Evolutionary conservation across 1,139 yeast species (phyloP), one percentile per base, ranked within the genome.

Genomic region (Magnusiomyces fungicola): DNA sequence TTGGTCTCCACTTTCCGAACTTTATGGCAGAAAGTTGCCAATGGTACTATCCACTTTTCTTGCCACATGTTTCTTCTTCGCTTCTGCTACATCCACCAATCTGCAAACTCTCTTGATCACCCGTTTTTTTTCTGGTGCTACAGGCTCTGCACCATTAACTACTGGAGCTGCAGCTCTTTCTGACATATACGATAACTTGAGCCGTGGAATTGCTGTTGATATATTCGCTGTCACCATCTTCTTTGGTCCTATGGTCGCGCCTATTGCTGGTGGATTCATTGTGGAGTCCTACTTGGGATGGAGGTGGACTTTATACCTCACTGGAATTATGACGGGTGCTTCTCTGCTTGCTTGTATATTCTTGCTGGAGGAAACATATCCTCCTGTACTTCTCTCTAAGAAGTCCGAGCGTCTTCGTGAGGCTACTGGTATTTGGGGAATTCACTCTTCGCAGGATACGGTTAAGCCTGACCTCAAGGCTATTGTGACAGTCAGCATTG

Each of bases 81-180:
- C 83, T 1, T 79, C 76, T 27, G 95, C 89, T 2, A 74, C 86
- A 9, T 86, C 85, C 32, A 74, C 83, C 61, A 81, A 86, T 59
- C 56, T 84, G 30, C 94, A 86, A 63, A 80, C 94, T 0, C 69
- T 85, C 52, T 65, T 86, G 71, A 66, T 86, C 43, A 77, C 87
- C 64, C 75, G 95, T 53, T 86, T 84, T 64, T 82, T 86, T 62
- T 79, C 80, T 34, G 95, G 95, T 39, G 73, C 80, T 56, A 66
- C 81, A 50, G 95, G 94, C 54, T 86, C 92, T 19, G 86, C 90
- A 7, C 85, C 92, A 0, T 65, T 87, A 61, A 92, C 85, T 21
- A 86, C 84, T 37, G 89, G 84, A 7, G 94, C 95, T 22, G 95
- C 94, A 29, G 76, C 85, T 0, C 80, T 85, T 72, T 82, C 92